Conservation (phyloP, 768 basidiomycete species). For the Pulveroboletus frians region DNA sequence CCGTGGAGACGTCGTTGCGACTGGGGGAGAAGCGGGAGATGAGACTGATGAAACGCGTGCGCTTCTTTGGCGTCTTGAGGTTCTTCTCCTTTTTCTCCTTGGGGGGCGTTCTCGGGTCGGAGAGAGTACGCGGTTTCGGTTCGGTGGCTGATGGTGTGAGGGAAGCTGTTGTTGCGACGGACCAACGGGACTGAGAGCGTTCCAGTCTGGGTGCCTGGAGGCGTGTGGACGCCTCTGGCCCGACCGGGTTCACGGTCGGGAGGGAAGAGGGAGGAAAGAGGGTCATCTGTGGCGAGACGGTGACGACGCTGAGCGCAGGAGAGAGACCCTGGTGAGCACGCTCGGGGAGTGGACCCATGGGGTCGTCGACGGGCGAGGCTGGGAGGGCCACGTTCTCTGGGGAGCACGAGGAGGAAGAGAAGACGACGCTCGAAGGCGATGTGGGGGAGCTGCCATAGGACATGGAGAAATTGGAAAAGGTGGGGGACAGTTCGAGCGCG, state of each 20-base stretch:
- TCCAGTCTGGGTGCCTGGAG: conserved; percentile 5
- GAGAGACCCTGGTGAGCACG: conserved; percentile 4
- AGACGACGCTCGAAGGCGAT: conserved; percentile 18
- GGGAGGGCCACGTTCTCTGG: conserved; percentile 27
- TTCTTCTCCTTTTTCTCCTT: conserved; percentile 20
- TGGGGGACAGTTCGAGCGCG: conserved; percentile 25
- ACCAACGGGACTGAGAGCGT: conserved; percentile 24
- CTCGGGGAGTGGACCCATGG: not conserved
- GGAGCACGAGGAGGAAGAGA: conserved; percentile 11
- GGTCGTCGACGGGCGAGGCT: conserved; percentile 18
- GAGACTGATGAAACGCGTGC: conserved; percentile 30
- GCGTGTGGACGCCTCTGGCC: not conserved
- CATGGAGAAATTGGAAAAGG: conserved; percentile 25
- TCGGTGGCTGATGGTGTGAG: conserved; percentile 16
- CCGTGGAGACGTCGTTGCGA: conserved; percentile 18
- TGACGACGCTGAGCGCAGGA: conserved; percentile 1
- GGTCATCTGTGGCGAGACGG: conserved; percentile 1
- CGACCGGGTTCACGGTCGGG: not conserved
- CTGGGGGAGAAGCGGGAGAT: conserved; percentile 30
- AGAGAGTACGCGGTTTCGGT: not conserved
- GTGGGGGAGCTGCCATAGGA: conserved; percentile 20
- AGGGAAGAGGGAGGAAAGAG: not conserved
- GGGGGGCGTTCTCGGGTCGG: conserved; percentile 11
- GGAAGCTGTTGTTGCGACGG: conserved; percentile 30
- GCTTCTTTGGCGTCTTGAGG: conserved; percentile 27